A percentile compares a stretch with the other conserved stretches of the same genome.
These are phyloP conservation scores for Aspergillus carlsbadensis DNA, from an alignment of 495 filamentous ascomycete species.

Conservation along the genomic window DNA sequence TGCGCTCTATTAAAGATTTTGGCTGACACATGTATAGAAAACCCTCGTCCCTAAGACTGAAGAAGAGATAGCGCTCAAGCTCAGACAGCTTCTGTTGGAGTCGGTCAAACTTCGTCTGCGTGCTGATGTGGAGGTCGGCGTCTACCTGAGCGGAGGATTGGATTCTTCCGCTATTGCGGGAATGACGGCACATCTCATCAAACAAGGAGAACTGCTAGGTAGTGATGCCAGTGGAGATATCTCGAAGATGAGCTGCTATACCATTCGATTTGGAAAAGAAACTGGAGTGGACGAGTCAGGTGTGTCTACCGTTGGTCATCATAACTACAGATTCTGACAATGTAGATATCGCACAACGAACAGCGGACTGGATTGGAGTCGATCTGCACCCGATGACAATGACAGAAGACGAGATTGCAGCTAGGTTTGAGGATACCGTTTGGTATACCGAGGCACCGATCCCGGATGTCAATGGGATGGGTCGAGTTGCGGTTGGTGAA, in stretches of 20 bases:
- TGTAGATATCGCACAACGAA: slow-evolving; percentile 46
- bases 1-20: not conserved
- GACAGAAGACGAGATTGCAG: slow-evolving; percentile 44
- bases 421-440: slow-evolving; percentile 46
- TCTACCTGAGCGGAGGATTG: slow-evolving; percentile 54
- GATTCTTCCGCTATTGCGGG: slow-evolving; percentile 53
- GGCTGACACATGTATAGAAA: slow-evolving; percentile 12
- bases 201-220: slow-evolving; percentile 36
- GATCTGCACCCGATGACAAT: slow-evolving; percentile 43
- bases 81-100: slow-evolving; percentile 44
- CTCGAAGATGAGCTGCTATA: slow-evolving; percentile 42
- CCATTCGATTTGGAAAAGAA: slow-evolving; percentile 45
- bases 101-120: slow-evolving; percentile 46
- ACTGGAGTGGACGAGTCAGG: slow-evolving; percentile 48
- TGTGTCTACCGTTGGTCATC: slow-evolving; percentile 7
- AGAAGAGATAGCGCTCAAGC: slow-evolving; percentile 46
- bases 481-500: slow-evolving; percentile 45
- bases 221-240: slow-evolving; percentile 27
- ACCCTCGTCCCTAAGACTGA: slow-evolving; percentile 24
- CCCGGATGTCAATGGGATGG: slow-evolving; percentile 47
- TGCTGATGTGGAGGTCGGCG: slow-evolving; percentile 52
- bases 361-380: slow-evolving; percentile 50
- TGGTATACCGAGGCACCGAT: slow-evolving; percentile 48
- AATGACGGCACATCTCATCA: slow-evolving; percentile 47
- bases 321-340: not conserved